Conservation (phyloP, 73 alveolate species). For the Durusdinium trenchii region DNA sequence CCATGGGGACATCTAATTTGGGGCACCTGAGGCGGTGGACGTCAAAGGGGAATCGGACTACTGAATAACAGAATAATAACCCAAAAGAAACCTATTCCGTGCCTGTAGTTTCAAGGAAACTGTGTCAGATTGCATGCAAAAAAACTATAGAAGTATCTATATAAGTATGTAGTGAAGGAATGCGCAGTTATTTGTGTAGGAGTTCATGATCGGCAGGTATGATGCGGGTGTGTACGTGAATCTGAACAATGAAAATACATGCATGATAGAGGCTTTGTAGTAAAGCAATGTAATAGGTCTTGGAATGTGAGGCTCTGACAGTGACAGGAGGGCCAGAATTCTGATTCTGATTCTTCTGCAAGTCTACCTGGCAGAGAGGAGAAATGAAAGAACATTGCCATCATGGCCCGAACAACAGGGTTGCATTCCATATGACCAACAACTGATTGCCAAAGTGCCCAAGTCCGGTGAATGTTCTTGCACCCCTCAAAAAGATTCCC, state of each 20-base stretch:
- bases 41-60: neutral
- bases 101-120: neutral
- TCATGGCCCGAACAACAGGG: no score
- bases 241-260: neutral
- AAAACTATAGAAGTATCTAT: neutral
- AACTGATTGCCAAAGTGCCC: neutral
- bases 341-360: constrained; percentile 34
- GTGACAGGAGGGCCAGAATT: neutral
- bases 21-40: constrained; percentile 27
- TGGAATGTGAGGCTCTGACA: neutral
- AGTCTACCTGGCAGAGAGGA: neutral
- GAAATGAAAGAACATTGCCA: neutral
- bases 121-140: neutral
- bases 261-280: neutral
- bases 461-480: neutral
- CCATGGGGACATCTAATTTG: constrained; percentile 56
- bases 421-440: no score
- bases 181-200: neutral
- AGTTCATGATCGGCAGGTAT: neutral
- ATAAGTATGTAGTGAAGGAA: neutral
- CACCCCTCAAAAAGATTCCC: neutral
- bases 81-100: neutral
- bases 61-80: neutral
- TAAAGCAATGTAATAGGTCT: neutral
- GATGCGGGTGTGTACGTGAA: neutral